These are phyloP conservation scores for Heterobasidion irregulare DNA, from an alignment of 1,284 basidiomycete species.

Conservation along the genomic window DNA sequence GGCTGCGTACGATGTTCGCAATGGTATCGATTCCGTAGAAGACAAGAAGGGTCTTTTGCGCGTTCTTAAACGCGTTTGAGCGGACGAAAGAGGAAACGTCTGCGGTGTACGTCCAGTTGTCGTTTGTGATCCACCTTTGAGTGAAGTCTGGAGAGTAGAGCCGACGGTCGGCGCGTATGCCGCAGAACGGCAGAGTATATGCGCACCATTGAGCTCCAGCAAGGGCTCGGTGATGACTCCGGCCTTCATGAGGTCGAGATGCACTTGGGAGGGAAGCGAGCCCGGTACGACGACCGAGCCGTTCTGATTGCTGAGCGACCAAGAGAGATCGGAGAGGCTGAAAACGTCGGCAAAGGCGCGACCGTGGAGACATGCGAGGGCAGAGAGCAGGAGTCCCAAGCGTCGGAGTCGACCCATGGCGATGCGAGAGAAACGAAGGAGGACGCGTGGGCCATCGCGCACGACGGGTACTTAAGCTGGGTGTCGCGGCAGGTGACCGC, in stretches of 20 bases:
- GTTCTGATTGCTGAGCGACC: slow-evolving; percentile 47
- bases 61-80: slow-evolving; percentile 11
- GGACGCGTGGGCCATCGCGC: no score
- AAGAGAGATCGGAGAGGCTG: slow-evolving; percentile 36
- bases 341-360: slow-evolving; percentile 24
- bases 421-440: no score
- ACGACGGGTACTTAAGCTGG: no score
- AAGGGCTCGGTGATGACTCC: slow-evolving; percentile 22
- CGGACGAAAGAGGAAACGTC: slow-evolving; percentile 36
- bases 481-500: no score
- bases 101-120: slow-evolving; percentile 58
- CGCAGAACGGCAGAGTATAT: background rate
- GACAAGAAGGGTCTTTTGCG: slow-evolving; percentile 35
- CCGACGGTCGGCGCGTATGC: slow-evolving; percentile 1
- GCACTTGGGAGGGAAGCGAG: background rate
- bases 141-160: slow-evolving; percentile 34
- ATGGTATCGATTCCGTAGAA: slow-evolving; percentile 22
- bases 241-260: background rate
- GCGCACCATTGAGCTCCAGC: slow-evolving; percentile 44
- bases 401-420: background rate
- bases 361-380: slow-evolving; percentile 11
- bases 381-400: background rate
- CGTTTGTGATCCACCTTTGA: slow-evolving; percentile 47
- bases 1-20: slow-evolving; percentile 1
- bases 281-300: slow-evolving; percentile 44